Base-by-base conservation (phyloP, 768 basidiomycete genomes). In the Amanita exitialis region DNA sequence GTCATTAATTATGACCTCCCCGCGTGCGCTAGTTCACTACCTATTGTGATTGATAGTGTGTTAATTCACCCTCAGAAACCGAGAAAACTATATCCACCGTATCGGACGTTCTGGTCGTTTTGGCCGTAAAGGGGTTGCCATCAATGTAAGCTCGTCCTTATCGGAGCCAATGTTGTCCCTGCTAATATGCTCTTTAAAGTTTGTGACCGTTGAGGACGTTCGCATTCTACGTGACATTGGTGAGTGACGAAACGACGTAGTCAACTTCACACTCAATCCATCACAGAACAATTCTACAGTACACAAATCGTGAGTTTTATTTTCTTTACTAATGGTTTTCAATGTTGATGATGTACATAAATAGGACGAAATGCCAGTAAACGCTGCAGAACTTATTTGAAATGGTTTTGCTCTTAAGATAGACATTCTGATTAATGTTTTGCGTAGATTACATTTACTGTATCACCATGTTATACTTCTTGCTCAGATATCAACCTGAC, bases 31-130 rank as follows among this genome's bases (percentile, higher is more conserved):
- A 36, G 44, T 51, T 30, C 46, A 48, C 10, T 12, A 42, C 28
- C 25, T 12, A 10, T 16, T 25, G n/a, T 46, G 44, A 49, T 28
- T 10, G 51, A 35, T 50, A 6, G 52, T 21, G 43, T 51, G 30
- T 45, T 21, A 32, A 51, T 47, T 30, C 37, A 27, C 20, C 3
- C 59, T 47, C 56, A 92, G 86, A 57, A 92, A 92, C 66, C 90
- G 90, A 77, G 95, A 97, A 79, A 97, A 99, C 69, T 99, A 99
- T 73, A 97, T 99, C 59, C 96, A 99, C 74, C 90, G 96, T 63
- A 98, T 98, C 64, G 96, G 96, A 68, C 92, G 96, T 55, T 96
- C 94, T 53, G 96, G 96, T 64, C 92, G 96, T 53, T 98, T 98
- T 72, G 96, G 96, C 59, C 78, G 96, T 60, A 99, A 99, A 72